Evolutionary conservation across 2,329 filamentous ascomycete genomes (phyloP).

Genomic region (Fusarium cicatricum): DNA sequence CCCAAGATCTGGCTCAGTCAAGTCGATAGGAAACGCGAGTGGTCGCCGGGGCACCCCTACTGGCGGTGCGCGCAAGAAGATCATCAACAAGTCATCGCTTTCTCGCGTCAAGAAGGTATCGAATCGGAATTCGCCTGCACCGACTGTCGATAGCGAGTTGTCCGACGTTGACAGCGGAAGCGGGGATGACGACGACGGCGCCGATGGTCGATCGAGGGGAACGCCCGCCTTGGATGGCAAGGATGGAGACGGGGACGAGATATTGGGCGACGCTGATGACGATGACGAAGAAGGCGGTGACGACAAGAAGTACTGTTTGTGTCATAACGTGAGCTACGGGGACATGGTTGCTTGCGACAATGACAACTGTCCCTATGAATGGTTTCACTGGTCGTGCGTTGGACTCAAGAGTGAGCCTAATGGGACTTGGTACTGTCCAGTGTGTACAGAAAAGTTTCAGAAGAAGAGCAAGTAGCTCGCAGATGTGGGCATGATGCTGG

Average conservation of each 20-base stretch:
- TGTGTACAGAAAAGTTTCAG: conserved; percentile 63
- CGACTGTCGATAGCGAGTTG: conserved; percentile 70
- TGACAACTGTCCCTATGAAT: conserved; percentile 80
- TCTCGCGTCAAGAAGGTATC: conserved; percentile 68
- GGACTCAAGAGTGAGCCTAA: conserved; percentile 73
- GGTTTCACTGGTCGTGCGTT: conserved; percentile 86
- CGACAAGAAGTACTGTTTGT: conserved; percentile 84
- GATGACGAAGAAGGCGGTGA: conserved; percentile 76
- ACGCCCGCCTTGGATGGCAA: conserved; percentile 48
- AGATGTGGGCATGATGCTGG: not conserved
- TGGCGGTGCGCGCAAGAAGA: conserved; percentile 57
- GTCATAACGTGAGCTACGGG: conserved; percentile 83
- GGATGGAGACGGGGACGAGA: conserved; percentile 59
- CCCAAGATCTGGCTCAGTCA: conserved; percentile 60
- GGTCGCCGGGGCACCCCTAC: conserved; percentile 61
- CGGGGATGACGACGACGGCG: conserved; percentile 58
- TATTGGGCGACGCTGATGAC: conserved; percentile 62
- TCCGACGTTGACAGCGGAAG: conserved; percentile 68
- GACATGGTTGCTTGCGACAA: conserved; percentile 93
- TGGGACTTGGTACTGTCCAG: conserved; percentile 73
- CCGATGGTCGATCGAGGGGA: conserved; percentile 45
- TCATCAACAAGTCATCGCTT: conserved; percentile 65
- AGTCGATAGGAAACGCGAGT: conserved; percentile 50
- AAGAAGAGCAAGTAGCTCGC: conserved; percentile 48
- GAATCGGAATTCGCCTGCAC: conserved; percentile 68